Conservation (phyloP, 2,329 filamentous ascomycete species). For the Talaromyces pinophilus region DNA sequence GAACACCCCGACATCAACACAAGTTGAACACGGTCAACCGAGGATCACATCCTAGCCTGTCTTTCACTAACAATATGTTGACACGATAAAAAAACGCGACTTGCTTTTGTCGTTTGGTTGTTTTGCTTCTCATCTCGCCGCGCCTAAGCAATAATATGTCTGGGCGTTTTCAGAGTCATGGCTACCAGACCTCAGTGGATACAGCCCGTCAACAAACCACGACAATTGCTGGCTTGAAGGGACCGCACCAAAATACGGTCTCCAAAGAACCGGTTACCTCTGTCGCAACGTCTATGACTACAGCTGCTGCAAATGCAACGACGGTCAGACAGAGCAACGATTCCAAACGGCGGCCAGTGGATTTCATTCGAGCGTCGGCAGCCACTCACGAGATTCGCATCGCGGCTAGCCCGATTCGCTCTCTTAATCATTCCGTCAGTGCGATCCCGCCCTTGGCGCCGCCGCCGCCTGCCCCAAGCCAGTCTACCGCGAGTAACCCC, state of each 20-base stretch:
- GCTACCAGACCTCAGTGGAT: constrained; percentile 52
- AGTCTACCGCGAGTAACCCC: constrained; percentile 33
- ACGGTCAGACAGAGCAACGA: constrained; percentile 4
- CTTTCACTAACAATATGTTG: background rate
- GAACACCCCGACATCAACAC: background rate
- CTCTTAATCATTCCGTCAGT: background rate
- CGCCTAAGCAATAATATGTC: constrained; percentile 3
- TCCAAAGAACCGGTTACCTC: background rate
- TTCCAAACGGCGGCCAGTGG: constrained; percentile 24
- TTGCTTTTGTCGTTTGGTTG: background rate
- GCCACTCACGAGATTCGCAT: constrained; percentile 38
- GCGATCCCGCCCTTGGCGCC: constrained; percentile 11
- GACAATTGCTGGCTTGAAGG: constrained; percentile 51
- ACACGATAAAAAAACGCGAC: background rate
- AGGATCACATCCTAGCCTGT: background rate
- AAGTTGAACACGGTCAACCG: background rate
- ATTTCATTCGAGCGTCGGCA: constrained; percentile 35
- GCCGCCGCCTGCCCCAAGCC: constrained; percentile 4
- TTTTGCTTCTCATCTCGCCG: background rate
- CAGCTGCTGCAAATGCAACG: background rate
- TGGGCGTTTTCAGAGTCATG: constrained; percentile 50
- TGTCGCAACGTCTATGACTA: background rate
- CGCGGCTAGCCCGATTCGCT: constrained; percentile 40
- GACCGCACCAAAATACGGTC: constrained; percentile 30
- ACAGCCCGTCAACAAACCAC: constrained; percentile 41